Conservation (phyloP, 345 rosid genomes). For the Eucalyptus melliodora region DNA sequence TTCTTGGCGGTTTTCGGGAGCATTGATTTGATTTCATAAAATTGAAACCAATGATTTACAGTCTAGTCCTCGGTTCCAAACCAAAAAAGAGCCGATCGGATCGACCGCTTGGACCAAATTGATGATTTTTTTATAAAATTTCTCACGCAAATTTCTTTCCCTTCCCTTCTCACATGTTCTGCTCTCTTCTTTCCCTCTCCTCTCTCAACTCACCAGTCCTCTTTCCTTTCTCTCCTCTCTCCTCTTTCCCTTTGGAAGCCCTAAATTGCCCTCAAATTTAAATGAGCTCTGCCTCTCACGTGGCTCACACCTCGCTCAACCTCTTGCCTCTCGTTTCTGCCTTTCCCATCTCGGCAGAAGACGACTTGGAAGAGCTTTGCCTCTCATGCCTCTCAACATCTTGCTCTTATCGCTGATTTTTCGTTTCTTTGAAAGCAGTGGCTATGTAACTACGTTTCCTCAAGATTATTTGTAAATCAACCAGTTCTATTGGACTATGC, state of each 20-base stretch:
- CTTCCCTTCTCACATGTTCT: background rate
- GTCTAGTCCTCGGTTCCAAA: rapidly evolving
- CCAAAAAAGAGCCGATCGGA: rapidly evolving
- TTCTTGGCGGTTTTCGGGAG: too few relatives aligned
- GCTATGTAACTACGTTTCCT: background rate
- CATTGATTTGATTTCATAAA: too few relatives aligned
- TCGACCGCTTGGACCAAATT: background rate
- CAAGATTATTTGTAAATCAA: background rate
- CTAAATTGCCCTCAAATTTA: too few relatives aligned
- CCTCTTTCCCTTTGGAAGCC: too few relatives aligned
- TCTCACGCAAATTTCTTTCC: too few relatives aligned
- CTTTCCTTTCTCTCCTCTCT: too few relatives aligned
- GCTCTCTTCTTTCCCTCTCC: background rate
- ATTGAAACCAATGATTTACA: too few relatives aligned
- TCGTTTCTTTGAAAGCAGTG: background rate
- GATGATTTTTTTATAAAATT: background rate
- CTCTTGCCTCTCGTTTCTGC: too few relatives aligned
- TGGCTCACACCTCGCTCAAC: too few relatives aligned
- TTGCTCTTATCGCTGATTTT: background rate
- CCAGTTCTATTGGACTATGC: background rate
- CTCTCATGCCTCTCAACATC: background rate
- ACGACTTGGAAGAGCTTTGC: background rate
- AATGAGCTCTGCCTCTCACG: background rate
- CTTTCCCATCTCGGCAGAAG: too few relatives aligned
- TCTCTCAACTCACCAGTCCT: background rate